Conservation (phyloP, 148 eudicot species). For the Rhododendron vialii region DNA sequence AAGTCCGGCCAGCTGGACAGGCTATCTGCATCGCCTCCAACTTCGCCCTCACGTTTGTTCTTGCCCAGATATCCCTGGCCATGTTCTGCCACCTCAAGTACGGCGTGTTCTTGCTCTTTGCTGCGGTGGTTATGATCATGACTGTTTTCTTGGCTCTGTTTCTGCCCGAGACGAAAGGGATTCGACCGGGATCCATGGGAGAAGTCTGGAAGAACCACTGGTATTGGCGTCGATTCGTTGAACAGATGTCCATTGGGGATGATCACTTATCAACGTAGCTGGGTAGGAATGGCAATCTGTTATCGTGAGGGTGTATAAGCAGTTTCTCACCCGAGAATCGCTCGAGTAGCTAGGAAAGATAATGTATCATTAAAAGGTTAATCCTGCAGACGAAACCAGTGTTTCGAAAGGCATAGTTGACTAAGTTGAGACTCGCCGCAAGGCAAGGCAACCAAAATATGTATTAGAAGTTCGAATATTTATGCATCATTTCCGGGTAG, state of each 20-base stretch:
- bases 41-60: constrained; percentile 30
- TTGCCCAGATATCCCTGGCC: constrained; percentile 31
- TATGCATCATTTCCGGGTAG: background rate
- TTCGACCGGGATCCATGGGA: constrained; percentile 28
- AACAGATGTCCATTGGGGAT: background rate
- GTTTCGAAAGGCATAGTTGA: background rate
- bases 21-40: constrained; percentile 32
- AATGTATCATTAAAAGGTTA: background rate
- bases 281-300: background rate
- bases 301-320: background rate
- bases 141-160: constrained; percentile 29
- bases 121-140: constrained; percentile 22
- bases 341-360: background rate
- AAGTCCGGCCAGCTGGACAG: constrained; percentile 14
- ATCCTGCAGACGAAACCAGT: background rate
- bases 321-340: background rate
- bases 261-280: background rate
- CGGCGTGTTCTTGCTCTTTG: constrained; percentile 32
- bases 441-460: background rate
- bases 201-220: constrained; percentile 38
- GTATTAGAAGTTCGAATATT: background rate
- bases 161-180: constrained; percentile 41
- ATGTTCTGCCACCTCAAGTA: constrained; percentile 41
- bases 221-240: constrained; percentile 34
- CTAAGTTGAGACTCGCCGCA: background rate